Evolutionary conservation across 2,329 filamentous ascomycete genomes (phyloP), one percentile per base, ranked within the genome.

Genomic region (Bretziella fagacearum): DNA sequence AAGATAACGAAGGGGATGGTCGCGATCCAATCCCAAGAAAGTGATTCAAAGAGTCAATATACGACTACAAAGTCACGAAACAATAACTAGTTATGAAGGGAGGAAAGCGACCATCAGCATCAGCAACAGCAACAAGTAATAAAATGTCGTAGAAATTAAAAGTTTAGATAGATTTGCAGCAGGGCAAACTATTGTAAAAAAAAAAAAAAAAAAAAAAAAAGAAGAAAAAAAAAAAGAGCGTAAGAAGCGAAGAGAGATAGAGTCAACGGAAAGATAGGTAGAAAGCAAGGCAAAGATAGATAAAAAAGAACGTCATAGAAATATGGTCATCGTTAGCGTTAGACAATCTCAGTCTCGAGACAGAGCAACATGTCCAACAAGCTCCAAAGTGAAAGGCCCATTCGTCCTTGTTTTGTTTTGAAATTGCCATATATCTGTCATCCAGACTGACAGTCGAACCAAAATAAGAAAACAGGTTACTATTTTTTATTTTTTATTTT

Each of bases 301-400:
- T 33, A 40, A 20, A 46, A 46, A 36, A 32, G 29, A 27, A 42
- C 20, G 37, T 44, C 36, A 32, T 43, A 22, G 43, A 37, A 32
- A 26, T 30, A 18, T 33, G 18, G 37, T 46, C 35, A 27, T 46
- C 44, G 22, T n/a, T 46, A 46, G 44, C 44, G 33, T 46, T 46
- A 23, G 33, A 20, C 26, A n/a, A 13, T 26, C 25, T n/a, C 33
- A 8, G n/a, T 42, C 15, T 29, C 6, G 15, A n/a, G 15, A 36
- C 15, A n/a, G n/a, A 30, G 5, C 27, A n/a, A 7, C 33, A 36
- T 36, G 13, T 23, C 11, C 39, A 46, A 46, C 44, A 33, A 46
- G 32, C 44, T 46, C 15, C 35, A 22, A 22, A 22, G 35, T 39
- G 35, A 39, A 39, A 39, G 23, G 8, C 35, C 35, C 35, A 3